Base-by-base conservation (phyloP, 106 monocot genomes). In the Xerophyta viscosa region DNA sequence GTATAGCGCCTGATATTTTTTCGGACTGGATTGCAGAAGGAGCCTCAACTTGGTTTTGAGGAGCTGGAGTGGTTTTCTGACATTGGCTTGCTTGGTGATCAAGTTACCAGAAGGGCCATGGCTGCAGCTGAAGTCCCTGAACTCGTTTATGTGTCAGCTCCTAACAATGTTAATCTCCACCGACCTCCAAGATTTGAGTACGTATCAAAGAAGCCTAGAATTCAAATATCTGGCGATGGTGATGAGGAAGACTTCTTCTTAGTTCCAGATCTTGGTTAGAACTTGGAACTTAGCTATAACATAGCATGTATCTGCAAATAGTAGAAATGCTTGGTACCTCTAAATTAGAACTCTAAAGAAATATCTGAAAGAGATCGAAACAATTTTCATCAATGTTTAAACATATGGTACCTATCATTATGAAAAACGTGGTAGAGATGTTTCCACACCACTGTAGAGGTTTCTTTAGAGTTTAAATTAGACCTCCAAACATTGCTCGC, bases 221-320 rank as follows among this genome's bases (percentile, higher is more conserved):
- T 85, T 46, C 71, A 75, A 52, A 46, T 73, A 3, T 25, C 64
- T 4, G n/a, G n/a, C n/a, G 81, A 88, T 30, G 88, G 78, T 39
- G 81, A 84, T 39, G 84, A 81, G 14, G 88, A 94, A 6, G 94
- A 89, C 30, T 89, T 58, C 81, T 85, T 89, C 56, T 67, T 67
- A 20, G 94, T 96, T 29, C 94, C 94, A 28, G 94, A 96, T 71
- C 88, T 96, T 24, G 94, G 94, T 11, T 96, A 46, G 20, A 46
- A 1, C 10, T 3, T 39, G 39, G 15, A 39, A 39, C 10, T 39
- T 2, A 7, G n/a, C n/a, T n/a, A 7, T 12, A 39, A n/a, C n/a
- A n/a, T n/a, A n/a, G n/a, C n/a, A n/a, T n/a, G n/a, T n/a, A n/a
- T n/a, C n/a, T n/a, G n/a, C n/a, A n/a, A n/a, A n/a, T n/a, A n/a